Evolutionary conservation across 371 early-diverging fungal genomes (phyloP), one percentile per base, ranked within the genome.

Genomic region (Rhizomucor miehei): DNA sequence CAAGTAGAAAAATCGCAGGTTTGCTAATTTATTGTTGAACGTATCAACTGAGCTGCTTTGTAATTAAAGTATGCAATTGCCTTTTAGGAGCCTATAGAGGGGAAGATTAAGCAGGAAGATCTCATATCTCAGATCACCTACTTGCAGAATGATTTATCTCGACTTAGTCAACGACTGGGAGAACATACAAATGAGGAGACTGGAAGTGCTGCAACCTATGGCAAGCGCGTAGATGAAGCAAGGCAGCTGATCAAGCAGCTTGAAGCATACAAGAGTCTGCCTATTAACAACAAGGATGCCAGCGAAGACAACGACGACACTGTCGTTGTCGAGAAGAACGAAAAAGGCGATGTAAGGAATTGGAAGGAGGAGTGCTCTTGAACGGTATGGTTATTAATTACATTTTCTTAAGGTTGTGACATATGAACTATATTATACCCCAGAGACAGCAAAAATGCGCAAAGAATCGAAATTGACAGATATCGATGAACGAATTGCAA

Each of bases 401-500:
- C 24, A 19, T 11, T 20, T 23, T 17, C 13, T 49, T 6, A 66
- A 83, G 79, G 71, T 73, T 48, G 77, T 90, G 21, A 90, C 89
- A 11, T 89, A 90, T 64, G 91, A 92, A 53, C 79, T 90, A 8
- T 87, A 70, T 59, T 89, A 88, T 70, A 86, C 85, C 48, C 91
- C 91, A 14, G 84, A 85, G 25, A 72, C 82, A 23, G 78, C 80
- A 9, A 75, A 79, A 48, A 57, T 82, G 47, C 77, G 80, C 35
- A 81, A 82, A 29, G 77, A 82, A 35, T 71, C 80, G 45, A 84
- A 88, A 54, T 53, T 86, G 17, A 66, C 82, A 9, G 84, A 84
- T 24, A 67, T 95, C 17, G 94, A 94, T 61, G 75, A 83, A 17
- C 88, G 96, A 23, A 79, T 95, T 44, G 82, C 92, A 8, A 69